Evolutionary conservation across 129 eudicot genomes (phyloP), one percentile per base, ranked within the genome.

Genomic region (Pulicaria dysenterica): DNA sequence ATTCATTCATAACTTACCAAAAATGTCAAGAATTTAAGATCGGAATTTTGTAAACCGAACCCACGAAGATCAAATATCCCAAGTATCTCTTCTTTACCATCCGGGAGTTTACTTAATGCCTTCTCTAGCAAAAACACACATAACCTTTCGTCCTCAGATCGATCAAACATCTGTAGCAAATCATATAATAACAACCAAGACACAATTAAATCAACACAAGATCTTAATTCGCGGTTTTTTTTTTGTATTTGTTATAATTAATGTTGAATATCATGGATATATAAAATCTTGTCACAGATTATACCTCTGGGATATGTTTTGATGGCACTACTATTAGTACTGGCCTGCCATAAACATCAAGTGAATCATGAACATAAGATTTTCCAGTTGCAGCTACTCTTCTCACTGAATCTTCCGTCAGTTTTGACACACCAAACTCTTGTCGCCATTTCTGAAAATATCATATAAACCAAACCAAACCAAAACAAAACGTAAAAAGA

Each of bases 231-330:
- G 6, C 31, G 7, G 5, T 14, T 11, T 60, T 39, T 14, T 11
- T 60, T 39, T n/a, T 39, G 38, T 58, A 12, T 4, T 59, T 12
- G 42, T 36, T 7, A 37, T 37, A 5, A 57, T 13, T 19, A 38
- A n/a, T 0, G 13, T 7, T 17, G 37, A 54, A 54, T 11, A 54
- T 16, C 19, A 16, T 17, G 8, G 11, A 17, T 38, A 1, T 38
- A 41, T 39, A n/a, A 61, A 58, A 11, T 7, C 43, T 37, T 38
- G 49, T 38, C 43, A 31, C 13, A 41, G 0, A 50, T 13, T 36
- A 70, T 80, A 93, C 98, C 81, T 84, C 90, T 38, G 95, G 92
- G 8, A 83, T 46, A 85, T 90, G 97, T 76, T 95, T 95, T 69
- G 97, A 81, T 58, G 96, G 89, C 31, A 78, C 91, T 48, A 95